phyloP scores from a whole-genome alignment of 257 asterid genomes.

The Lavandula angustifolia region DNA sequence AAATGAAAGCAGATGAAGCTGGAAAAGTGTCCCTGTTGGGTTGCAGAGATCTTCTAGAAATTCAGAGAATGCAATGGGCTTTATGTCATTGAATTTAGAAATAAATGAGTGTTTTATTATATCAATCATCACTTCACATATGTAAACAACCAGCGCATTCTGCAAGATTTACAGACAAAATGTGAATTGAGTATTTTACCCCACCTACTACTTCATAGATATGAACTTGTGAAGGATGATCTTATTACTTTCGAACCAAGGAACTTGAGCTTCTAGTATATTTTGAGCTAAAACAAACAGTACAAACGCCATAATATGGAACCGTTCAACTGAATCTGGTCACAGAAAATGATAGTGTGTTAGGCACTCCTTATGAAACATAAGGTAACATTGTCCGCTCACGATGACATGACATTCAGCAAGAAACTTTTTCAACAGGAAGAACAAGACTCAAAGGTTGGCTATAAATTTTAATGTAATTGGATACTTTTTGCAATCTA shows the following conservation, averaged over 20 bases:
- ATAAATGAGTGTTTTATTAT: slow-evolving; percentile 88
- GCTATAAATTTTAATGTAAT: neutral
- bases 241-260: slow-evolving; percentile 78
- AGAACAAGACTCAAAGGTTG: neutral
- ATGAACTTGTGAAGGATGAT: slow-evolving; percentile 9
- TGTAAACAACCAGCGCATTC: slow-evolving; percentile 81
- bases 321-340: slow-evolving; percentile 93
- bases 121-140: slow-evolving; percentile 88
- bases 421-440: neutral
- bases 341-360: slow-evolving; percentile 26
- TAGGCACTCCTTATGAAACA: neutral
- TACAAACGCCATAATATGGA: slow-evolving; percentile 90
- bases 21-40: slow-evolving; percentile 27
- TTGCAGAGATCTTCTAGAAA: slow-evolving; percentile 95
- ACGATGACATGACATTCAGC: neutral
- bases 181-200: neutral
- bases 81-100: slow-evolving; percentile 89
- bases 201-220: slow-evolving; percentile 3
- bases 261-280: slow-evolving; percentile 91
- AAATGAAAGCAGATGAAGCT: slow-evolving; percentile 3
- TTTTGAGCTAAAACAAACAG: slow-evolving; percentile 96
- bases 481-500: neutral
- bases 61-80: slow-evolving; percentile 91
- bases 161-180: slow-evolving; percentile 49
- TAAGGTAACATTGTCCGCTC: neutral